A percentile compares a stretch with the other conserved stretches of the same genome.
Evolutionary conservation across 179 eudicot genomes (phyloP).

Genomic region (Silene noctiflora): DNA sequence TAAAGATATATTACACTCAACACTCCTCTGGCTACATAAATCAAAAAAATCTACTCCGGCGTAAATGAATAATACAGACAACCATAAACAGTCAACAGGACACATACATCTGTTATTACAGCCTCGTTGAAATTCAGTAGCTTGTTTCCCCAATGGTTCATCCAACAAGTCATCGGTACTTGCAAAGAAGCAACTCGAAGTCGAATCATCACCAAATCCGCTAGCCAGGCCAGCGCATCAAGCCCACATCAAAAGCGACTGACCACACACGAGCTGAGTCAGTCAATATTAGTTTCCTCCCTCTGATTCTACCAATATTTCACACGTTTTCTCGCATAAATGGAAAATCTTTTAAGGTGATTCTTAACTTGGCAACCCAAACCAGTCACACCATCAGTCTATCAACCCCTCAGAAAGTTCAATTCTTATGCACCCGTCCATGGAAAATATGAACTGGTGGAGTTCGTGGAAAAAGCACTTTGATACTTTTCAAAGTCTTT

Average conservation of each 20-base stretch:
- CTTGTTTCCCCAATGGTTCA: slow-evolving; percentile 7
- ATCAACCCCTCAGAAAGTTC: neutral
- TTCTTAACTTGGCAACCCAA: neutral
- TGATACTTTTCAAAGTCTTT: neutral
- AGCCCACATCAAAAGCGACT: neutral
- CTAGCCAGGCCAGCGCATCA: neutral
- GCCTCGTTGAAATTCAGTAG: neutral
- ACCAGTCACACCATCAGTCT: slow-evolving; percentile 1
- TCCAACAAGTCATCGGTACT: slow-evolving; percentile 12
- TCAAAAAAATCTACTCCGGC: neutral
- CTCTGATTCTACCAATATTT: neutral
- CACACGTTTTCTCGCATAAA: neutral
- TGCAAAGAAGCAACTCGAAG: slow-evolving; percentile 12
- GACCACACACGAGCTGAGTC: neutral
- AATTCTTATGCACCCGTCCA: neutral
- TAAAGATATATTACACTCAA: neutral
- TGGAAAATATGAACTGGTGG: neutral
- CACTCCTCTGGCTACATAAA: neutral
- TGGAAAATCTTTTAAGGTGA: neutral
- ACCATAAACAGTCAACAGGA: neutral
- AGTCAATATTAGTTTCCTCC: neutral
- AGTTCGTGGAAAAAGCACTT: neutral
- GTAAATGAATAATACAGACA: neutral
- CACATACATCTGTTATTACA: neutral
- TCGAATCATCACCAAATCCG: slow-evolving; percentile 20